Percentiles rank a stretch among this genome's conserved stretches.
Evolutionary conservation across 1,284 basidiomycete genomes (phyloP).

Genomic region (Tranzscheliella williamsii): DNA sequence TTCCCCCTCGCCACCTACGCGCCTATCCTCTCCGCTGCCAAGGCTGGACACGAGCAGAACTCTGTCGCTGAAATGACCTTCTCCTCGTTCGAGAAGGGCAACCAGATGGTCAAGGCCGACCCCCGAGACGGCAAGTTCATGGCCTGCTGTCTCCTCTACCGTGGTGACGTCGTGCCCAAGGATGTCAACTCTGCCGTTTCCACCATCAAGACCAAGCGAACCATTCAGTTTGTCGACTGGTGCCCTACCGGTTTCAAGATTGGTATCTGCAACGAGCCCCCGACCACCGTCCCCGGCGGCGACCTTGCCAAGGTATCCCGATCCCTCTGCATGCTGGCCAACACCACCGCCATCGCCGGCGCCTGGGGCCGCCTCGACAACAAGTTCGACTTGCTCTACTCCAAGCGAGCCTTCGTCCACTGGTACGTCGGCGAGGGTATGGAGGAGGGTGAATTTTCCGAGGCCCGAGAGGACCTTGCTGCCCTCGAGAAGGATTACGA

Average conservation of each 20-base stretch:
- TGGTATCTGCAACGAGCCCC: conserved; percentile 94
- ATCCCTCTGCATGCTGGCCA: conserved; percentile 95
- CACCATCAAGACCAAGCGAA: conserved; percentile 79
- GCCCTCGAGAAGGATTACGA: conserved; percentile 79
- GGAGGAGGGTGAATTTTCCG: conserved; percentile 98
- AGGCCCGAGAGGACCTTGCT: conserved; percentile 94
- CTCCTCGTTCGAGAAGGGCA: conserved; percentile 94
- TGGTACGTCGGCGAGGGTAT: conserved; percentile 92
- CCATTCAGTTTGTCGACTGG: conserved; percentile 92
- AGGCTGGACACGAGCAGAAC: conserved; percentile 93
- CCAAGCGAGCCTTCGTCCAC: conserved; percentile 61
- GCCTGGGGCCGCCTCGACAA: conserved; percentile 96
- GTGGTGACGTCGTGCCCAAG: conserved; percentile 97
- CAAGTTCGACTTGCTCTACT: conserved; percentile 91
- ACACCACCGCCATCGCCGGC: conserved; percentile 88
- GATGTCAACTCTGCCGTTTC: conserved; percentile 92
- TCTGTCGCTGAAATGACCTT: conserved; percentile 98
- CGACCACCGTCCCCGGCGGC: conserved; percentile 80
- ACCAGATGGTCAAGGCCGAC: conserved; percentile 79
- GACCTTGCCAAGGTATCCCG: conserved; percentile 92
- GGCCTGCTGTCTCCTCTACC: conserved; percentile 67
- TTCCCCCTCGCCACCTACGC: conserved; percentile 97
- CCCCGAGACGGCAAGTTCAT: conserved; percentile 77
- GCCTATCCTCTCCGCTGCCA: conserved; percentile 80
- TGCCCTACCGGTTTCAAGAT: conserved; percentile 96